A percentile compares a stretch with the other conserved stretches of the same genome.
These are phyloP conservation scores for Rosa multiflora DNA, from an alignment of 306 rosid species.

Conservation along the genomic window DNA sequence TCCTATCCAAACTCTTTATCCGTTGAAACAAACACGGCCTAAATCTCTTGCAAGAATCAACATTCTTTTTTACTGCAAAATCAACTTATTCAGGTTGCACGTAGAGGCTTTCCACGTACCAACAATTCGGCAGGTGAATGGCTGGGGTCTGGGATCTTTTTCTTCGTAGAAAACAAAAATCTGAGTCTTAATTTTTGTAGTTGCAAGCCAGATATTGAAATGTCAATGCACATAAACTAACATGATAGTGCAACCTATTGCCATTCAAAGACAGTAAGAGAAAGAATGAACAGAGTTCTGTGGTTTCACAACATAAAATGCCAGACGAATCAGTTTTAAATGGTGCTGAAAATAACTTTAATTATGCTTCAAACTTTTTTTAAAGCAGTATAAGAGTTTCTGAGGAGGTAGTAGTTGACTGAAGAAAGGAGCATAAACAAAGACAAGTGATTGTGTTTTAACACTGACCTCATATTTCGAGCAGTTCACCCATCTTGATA, in stretches of 20 bases:
- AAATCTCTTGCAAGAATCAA: neutral
- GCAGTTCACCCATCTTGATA: conserved; percentile 92
- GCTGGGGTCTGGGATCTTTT: neutral
- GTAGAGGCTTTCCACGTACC: neutral
- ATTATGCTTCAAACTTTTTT: neutral
- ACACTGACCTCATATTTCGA: conserved; percentile 80
- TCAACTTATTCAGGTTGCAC: neutral
- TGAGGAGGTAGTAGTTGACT: neutral
- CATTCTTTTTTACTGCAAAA: neutral
- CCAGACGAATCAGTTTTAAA: neutral
- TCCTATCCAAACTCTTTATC: no score
- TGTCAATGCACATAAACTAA: neutral
- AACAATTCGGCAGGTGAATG: neutral
- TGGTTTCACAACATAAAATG: neutral
- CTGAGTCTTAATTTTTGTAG: neutral
- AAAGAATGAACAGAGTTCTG: neutral
- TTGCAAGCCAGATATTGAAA: neutral
- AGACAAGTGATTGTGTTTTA: neutral
- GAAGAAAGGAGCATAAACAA: neutral
- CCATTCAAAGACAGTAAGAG: neutral
- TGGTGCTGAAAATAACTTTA: neutral
- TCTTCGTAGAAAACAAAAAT: neutral
- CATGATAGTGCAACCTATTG: neutral
- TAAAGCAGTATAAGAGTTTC: neutral
- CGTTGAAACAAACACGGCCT: no score